Evolutionary conservation across 148 eudicot genomes (phyloP).

Genomic region (Amaranthus cruentus): DNA sequence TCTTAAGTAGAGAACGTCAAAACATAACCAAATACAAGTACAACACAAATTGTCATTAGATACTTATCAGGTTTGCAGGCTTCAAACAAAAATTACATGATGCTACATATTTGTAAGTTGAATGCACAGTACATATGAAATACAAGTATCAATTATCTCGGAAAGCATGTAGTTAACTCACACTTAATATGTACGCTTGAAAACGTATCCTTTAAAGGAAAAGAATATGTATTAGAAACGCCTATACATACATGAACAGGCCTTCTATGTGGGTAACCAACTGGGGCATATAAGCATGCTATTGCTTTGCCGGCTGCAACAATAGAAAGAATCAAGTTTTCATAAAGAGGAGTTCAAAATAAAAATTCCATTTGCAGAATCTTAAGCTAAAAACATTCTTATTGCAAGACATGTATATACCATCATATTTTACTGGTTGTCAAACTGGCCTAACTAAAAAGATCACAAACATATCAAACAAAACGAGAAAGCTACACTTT

Average conservation of each 20-base stretch:
- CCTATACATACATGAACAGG: background rate
- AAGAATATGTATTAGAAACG: conserved; percentile 1
- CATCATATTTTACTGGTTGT: too few relatives aligned
- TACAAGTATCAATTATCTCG: background rate
- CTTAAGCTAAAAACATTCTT: background rate
- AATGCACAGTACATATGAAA: background rate
- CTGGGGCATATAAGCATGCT: conserved; percentile 1
- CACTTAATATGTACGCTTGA: conserved; percentile 12
- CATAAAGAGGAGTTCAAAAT: background rate
- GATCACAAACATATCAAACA: too few relatives aligned
- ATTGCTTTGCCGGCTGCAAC: conserved; percentile 13
- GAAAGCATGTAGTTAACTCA: background rate
- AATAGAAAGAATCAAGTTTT: background rate
- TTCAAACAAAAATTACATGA: background rate
- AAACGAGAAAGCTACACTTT: too few relatives aligned
- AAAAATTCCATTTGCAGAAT: background rate
- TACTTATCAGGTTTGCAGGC: background rate
- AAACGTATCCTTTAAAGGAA: background rate
- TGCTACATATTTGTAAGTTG: background rate
- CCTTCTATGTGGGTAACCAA: background rate
- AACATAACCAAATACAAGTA: too few relatives aligned
- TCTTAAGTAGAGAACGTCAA: background rate
- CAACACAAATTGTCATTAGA: too few relatives aligned
- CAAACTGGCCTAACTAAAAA: too few relatives aligned
- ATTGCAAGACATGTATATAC: too few relatives aligned